Evolutionary conservation across 768 basidiomycete species (phyloP).

Genomic region (Suillus brevipes): DNA sequence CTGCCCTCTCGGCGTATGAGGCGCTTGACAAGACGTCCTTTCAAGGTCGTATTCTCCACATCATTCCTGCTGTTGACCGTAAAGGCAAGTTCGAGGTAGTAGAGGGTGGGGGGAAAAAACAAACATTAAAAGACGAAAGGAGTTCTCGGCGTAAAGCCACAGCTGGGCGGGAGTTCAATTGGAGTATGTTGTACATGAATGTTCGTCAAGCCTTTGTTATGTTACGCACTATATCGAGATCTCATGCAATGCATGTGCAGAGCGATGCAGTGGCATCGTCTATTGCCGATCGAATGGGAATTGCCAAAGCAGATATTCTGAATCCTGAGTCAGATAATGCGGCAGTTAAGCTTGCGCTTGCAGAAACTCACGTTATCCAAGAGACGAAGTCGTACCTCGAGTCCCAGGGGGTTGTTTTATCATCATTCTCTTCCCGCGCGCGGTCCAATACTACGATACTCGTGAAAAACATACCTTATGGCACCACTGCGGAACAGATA

Average conservation of each 20-base stretch:
- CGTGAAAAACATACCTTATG: constrained; percentile 96
- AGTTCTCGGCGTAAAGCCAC: constrained; percentile 61
- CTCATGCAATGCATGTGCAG: constrained; percentile 42
- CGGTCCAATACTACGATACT: constrained; percentile 83
- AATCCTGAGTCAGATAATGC: constrained; percentile 80
- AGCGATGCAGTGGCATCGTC: constrained; percentile 92
- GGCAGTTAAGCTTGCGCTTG: constrained; percentile 93
- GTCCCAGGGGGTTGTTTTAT: constrained; percentile 65
- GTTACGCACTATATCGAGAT: constrained; percentile 17
- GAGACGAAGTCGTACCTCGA: constrained; percentile 93
- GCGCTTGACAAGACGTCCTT: constrained; percentile 81
- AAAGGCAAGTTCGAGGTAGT: constrained; percentile 46
- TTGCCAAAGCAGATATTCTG: constrained; percentile 85
- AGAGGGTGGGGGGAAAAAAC: constrained; percentile 43
- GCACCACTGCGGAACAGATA: constrained; percentile 75
- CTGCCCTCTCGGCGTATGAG: constrained; percentile 71
- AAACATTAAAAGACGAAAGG: constrained; percentile 58
- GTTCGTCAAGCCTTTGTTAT: constrained; percentile 52
- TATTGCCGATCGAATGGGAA: constrained; percentile 83
- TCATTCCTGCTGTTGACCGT: constrained; percentile 80
- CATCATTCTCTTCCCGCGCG: constrained; percentile 51
- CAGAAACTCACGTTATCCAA: constrained; percentile 93
- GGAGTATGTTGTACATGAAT: constrained; percentile 97
- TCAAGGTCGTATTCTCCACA: constrained; percentile 89
- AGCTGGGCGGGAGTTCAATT: constrained; percentile 83